Evolutionary conservation across 441 rosid species (phyloP).

Genomic region (Syzygium malaccense): DNA sequence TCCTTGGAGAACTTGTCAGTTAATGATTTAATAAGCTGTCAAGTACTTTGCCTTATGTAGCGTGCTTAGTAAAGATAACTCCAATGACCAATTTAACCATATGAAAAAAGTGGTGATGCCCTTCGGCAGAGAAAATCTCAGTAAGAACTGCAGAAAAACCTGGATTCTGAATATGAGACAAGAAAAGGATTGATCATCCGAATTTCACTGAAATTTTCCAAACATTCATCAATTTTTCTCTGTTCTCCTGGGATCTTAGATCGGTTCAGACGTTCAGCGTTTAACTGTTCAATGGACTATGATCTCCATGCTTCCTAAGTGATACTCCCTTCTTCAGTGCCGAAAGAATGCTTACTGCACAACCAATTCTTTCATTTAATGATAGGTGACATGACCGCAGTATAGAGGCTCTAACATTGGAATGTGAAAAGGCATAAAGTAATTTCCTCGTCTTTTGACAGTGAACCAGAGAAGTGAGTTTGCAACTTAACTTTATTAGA

Average conservation of each 20-base stretch:
- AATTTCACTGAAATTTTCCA: not conserved
- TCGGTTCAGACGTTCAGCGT: not conserved
- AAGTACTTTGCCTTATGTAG: not conserved
- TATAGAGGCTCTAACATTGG: not conserved
- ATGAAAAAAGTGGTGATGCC: not conserved
- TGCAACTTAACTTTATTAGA: not conserved
- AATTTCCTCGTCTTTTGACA: not conserved
- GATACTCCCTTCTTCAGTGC: not conserved
- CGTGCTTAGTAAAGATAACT: not conserved
- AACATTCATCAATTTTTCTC: not conserved
- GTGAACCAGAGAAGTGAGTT: not conserved
- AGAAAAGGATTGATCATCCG: not conserved
- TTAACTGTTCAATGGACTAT: not conserved
- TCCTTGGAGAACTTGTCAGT: not conserved
- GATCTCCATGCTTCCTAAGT: not conserved
- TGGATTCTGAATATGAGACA: not conserved
- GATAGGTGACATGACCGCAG: not conserved
- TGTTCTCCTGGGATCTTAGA: not conserved
- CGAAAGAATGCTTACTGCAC: not conserved
- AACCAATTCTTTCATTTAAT: not conserved
- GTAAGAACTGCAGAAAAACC: not conserved
- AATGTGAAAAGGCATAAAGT: not conserved
- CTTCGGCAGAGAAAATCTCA: not conserved
- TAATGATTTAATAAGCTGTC: not conserved
- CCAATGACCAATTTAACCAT: not conserved